Percentiles rank a stretch among this genome's conserved stretches.
Conservation (phyloP, 2,329 filamentous ascomycete species). For the Aureobasidium sp. region DNA sequence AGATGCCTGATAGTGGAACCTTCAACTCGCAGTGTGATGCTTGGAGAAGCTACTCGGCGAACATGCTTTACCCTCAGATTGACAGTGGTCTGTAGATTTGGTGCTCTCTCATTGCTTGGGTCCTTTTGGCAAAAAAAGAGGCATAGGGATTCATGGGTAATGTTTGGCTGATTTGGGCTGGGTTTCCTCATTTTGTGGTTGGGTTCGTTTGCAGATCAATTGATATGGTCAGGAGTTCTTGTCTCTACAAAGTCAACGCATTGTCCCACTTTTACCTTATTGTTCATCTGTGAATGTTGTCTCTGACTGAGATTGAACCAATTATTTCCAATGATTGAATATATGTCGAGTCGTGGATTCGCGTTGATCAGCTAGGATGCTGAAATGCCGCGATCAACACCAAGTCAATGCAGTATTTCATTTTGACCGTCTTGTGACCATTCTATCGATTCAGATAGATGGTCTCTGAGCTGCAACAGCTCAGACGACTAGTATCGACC, state of each 20-base stretch:
- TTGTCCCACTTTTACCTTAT: neutral
- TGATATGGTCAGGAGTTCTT: neutral
- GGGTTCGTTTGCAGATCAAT: neutral
- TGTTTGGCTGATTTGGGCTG: neutral
- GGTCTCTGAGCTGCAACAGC: no score
- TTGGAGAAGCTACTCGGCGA: constrained; percentile 31
- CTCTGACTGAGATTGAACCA: no score
- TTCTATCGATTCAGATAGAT: no score
- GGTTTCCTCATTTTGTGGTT: neutral
- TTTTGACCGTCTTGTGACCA: no score
- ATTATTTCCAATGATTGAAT: no score
- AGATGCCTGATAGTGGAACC: constrained; percentile 22
- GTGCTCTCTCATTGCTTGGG: neutral
- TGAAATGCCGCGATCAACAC: no score
- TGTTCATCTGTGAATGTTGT: neutral
- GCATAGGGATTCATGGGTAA: neutral
- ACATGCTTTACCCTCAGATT: constrained; percentile 30
- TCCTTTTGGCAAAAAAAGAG: neutral
- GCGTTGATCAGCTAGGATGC: no score
- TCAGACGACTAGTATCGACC: no score
- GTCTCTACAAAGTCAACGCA: neutral
- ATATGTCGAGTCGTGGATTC: no score
- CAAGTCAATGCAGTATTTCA: no score
- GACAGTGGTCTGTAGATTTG: constrained; percentile 33
- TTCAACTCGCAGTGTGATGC: constrained; percentile 27